Evolutionary conservation across 2,329 filamentous ascomycete genomes (phyloP).

Genomic region (Drechslera avenae): DNA sequence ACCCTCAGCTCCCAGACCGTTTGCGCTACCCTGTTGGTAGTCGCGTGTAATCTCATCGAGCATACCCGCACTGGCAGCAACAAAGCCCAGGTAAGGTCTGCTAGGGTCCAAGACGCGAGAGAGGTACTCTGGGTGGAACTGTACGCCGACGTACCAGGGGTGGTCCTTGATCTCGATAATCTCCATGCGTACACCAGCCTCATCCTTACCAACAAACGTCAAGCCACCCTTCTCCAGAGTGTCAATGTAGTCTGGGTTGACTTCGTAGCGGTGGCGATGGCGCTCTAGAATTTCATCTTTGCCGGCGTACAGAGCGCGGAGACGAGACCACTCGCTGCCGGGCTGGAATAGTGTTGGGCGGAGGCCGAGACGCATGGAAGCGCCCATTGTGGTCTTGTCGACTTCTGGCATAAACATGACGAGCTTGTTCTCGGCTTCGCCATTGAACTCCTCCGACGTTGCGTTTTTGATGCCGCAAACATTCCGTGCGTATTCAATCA

Average conservation of each 20-base stretch:
- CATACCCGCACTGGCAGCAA: slow-evolving; percentile 75
- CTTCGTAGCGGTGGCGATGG: slow-evolving; percentile 88
- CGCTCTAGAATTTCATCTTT: slow-evolving; percentile 64
- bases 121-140: slow-evolving; percentile 88
- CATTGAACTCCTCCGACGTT: slow-evolving; percentile 63
- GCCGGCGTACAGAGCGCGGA: slow-evolving; percentile 74
- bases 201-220: slow-evolving; percentile 78
- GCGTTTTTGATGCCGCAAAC: slow-evolving; percentile 68
- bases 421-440: slow-evolving; percentile 67
- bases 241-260: slow-evolving; percentile 79
- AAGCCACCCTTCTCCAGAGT: slow-evolving; percentile 71
- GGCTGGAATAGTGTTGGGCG: slow-evolving; percentile 76
- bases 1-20: slow-evolving; percentile 21
- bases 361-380: slow-evolving; percentile 83
- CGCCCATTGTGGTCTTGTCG: slow-evolving; percentile 75
- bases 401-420: slow-evolving; percentile 95
- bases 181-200: slow-evolving; percentile 79
- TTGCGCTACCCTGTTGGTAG: slow-evolving; percentile 26
- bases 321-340: slow-evolving; percentile 76
- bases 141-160: slow-evolving; percentile 82
- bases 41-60: slow-evolving; percentile 56
- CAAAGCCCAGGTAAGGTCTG: slow-evolving; percentile 80
- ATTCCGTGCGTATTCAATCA: slow-evolving; percentile 84
- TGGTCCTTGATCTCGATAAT: slow-evolving; percentile 82
- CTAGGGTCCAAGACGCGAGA: slow-evolving; percentile 75